Base-by-base conservation (phyloP, 306 rosid genomes). In the Purshia tridentata region DNA sequence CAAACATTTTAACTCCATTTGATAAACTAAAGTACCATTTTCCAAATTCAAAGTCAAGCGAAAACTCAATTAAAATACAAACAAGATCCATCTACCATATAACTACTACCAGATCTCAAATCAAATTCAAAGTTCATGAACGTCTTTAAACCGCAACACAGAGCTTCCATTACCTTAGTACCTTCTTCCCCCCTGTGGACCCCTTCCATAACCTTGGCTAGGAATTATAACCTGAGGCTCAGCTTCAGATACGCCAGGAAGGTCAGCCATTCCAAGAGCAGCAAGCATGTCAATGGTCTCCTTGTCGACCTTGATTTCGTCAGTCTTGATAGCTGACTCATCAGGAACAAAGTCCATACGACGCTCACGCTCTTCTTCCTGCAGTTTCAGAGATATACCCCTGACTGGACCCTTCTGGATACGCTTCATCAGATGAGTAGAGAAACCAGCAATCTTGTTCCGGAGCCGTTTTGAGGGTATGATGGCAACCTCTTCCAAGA, bases 261-360 rank as follows among this genome's bases (percentile, higher is more conserved):
- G 55, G 4, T 82, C 86, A 42, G 72, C 56, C 77, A 82, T 82
- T 22, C 77, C 80, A 16, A 82, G 77, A 41, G 83, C 66, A 55
- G 79, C 54, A 54, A 82, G 83, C 83, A 78, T 82, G 65, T 82
- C 86, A 0, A 78, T 18, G 16, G 83, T 82, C 66, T 82, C 83
- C 62, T 82, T 82, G 12, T 82, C 80, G 2, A 82, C 80, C 75
- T 71, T 60, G 37, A 82, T 78, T 22, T 65, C 73, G 4, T 82
- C 77, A 6, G 9, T 70, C 63, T 23, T 78, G 72, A 82, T 78
- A 0, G 77, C 83, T 8, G 80, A 82, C 52, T 69, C 78, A 0
- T 78, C 86, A 2, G 86, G 86, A 9, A 82, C 83, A 57, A 69
- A 82, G 83, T 82, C 86, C 86, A 74, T 82, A 16, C 75, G 70